Conservation (phyloP, 805 yeast genomes). For the Myxozyma melibiosi region DNA sequence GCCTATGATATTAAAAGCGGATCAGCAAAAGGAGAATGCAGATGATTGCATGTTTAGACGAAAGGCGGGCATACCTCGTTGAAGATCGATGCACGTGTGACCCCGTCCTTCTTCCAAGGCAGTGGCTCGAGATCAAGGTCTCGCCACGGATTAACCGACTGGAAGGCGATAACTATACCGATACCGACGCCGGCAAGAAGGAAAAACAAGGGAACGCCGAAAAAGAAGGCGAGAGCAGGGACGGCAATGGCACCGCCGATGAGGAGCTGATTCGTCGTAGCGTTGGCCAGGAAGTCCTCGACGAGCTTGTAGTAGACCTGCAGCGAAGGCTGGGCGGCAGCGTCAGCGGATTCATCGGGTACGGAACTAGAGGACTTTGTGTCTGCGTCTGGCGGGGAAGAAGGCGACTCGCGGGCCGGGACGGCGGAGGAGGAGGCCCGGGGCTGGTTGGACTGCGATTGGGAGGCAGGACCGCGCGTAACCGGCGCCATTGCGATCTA, state of each 20-base stretch:
- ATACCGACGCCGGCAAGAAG: conserved; percentile 21
- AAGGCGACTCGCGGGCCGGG: background rate
- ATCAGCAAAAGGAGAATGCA: too few species aligned
- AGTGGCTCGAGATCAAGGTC: conserved; percentile 14
- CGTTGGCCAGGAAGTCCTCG: conserved; percentile 22
- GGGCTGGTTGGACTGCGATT: too few species aligned
- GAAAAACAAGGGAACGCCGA: conserved; percentile 28
- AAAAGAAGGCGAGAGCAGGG: conserved; percentile 15
- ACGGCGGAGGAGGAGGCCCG: background rate
- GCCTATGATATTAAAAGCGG: background rate
- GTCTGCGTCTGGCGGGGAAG: background rate
- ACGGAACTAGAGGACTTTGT: background rate
- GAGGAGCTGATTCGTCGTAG: conserved; percentile 22
- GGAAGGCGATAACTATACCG: conserved; percentile 27
- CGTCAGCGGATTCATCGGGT: background rate
- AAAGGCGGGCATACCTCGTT: conserved; percentile 11
- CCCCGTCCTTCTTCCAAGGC: conserved; percentile 25
- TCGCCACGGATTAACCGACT: conserved; percentile 16
- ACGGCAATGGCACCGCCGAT: conserved; percentile 8
- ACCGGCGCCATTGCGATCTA: conserved; percentile 10
- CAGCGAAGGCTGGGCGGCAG: background rate
- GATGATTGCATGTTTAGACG: background rate
- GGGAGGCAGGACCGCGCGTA: too few species aligned
- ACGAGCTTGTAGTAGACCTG: conserved; percentile 11
- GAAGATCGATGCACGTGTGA: conserved; percentile 3